Conservation (phyloP, 2,329 filamentous ascomycete genomes). For the Pyrenochaeta sp. region DNA sequence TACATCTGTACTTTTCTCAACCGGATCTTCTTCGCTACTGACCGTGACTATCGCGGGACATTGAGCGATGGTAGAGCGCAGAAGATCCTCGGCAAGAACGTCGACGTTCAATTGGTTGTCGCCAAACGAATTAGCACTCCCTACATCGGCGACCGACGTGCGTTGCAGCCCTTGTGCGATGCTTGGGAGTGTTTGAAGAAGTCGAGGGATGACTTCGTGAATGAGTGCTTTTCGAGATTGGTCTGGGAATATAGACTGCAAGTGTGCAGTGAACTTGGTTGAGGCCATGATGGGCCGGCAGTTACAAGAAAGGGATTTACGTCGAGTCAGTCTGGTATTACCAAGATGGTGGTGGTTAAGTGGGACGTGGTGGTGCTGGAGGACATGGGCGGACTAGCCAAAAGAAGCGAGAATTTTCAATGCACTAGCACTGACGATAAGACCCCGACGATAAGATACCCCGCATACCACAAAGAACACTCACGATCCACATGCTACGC, state of each 20-base stretch:
- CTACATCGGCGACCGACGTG: conserved; percentile 27
- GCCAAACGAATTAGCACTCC: conserved; percentile 62
- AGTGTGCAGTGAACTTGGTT: not conserved
- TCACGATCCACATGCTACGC: too few relatives aligned
- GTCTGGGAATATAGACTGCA: conserved; percentile 2
- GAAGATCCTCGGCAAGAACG: conserved; percentile 63
- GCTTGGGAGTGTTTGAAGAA: conserved; percentile 20
- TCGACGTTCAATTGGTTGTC: conserved; percentile 66
- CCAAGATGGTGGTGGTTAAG: too few relatives aligned
- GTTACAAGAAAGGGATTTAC: too few relatives aligned
- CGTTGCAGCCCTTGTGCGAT: conserved; percentile 24
- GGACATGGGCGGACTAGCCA: too few relatives aligned
- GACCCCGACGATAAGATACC: too few relatives aligned
- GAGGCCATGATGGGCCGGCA: too few relatives aligned
- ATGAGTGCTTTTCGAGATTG: conserved; percentile 4
- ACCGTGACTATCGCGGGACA: conserved; percentile 63
- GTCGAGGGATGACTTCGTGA: conserved; percentile 20
- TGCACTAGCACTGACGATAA: too few relatives aligned
- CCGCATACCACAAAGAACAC: too few relatives aligned
- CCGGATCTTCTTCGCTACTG: conserved; percentile 68
- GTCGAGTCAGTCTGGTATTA: too few relatives aligned
- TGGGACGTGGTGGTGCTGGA: too few relatives aligned
- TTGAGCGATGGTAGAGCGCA: conserved; percentile 63
- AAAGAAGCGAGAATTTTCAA: too few relatives aligned
- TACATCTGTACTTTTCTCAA: conserved; percentile 50